Evolutionary conservation across 2,329 filamentous ascomycete genomes (phyloP).

Genomic region (Paracoccidioides brasiliensis): DNA sequence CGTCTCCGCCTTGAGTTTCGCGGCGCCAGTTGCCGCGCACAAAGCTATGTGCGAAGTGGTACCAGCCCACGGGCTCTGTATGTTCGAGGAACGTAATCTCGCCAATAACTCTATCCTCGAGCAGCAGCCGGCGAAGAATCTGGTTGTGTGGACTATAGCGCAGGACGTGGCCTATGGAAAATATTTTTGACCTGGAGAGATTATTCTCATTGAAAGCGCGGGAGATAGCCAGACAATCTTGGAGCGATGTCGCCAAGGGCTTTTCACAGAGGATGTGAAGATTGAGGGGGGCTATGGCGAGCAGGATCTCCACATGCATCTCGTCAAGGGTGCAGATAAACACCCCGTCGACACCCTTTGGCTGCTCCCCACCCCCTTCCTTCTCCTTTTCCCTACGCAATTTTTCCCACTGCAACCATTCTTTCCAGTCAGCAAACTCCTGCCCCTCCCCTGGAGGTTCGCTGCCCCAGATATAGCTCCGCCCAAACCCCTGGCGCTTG

Average conservation of each 20-base stretch:
- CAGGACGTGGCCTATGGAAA: conserved; percentile 87
- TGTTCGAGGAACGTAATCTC: conserved; percentile 79
- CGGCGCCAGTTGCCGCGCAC: conserved; percentile 90
- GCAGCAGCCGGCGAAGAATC: conserved; percentile 62
- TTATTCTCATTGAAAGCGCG: conserved; percentile 16
- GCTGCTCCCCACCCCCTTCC: conserved; percentile 26
- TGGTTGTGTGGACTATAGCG: conserved; percentile 90
- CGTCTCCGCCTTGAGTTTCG: conserved; percentile 57
- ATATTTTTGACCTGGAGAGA: conserved; percentile 40
- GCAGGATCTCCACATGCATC: conserved; percentile 69
- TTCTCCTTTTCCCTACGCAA: conserved; percentile 43
- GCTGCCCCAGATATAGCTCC: conserved; percentile 58
- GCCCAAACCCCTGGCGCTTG: conserved; percentile 60
- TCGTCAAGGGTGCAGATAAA: conserved; percentile 75
- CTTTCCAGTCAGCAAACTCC: conserved; percentile 58
- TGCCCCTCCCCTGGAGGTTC: conserved; percentile 44
- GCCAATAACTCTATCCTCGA: conserved; percentile 64
- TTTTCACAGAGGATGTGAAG: conserved; percentile 94
- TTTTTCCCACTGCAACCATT: conserved; percentile 62
- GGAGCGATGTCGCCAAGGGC: conserved; percentile 66
- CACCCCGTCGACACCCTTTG: conserved; percentile 48
- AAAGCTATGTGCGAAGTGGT: conserved; percentile 86
- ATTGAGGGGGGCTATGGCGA: conserved; percentile 52
- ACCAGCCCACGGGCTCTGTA: conserved; percentile 89
- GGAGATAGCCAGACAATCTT: conserved; percentile 64